Conservation (phyloP, 2,329 filamentous ascomycete genomes). For the Fusarium sp. region DNA sequence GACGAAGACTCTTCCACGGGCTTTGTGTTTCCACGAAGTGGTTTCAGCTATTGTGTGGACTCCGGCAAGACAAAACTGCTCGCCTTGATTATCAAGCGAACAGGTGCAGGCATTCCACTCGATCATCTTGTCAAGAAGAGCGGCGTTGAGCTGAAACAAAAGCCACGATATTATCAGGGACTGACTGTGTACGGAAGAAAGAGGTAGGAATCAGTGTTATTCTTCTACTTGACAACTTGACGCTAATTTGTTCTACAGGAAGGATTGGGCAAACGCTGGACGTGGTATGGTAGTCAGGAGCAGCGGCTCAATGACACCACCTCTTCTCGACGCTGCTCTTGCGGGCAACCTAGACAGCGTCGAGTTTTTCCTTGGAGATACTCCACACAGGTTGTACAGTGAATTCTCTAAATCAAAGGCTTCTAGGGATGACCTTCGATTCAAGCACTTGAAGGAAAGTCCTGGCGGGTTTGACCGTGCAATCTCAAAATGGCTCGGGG, state of each 20-base stretch:
- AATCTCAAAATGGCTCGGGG: constrained; percentile 71
- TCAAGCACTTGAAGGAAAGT: constrained; percentile 70
- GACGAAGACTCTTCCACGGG: constrained; percentile 49
- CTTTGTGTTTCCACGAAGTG: constrained; percentile 54
- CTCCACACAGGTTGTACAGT: constrained; percentile 73
- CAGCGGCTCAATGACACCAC: constrained; percentile 62
- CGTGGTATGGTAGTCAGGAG: constrained; percentile 57
- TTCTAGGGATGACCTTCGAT: constrained; percentile 69
- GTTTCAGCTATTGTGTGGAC: constrained; percentile 59
- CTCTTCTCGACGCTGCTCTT: constrained; percentile 69
- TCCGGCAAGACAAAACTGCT: constrained; percentile 67
- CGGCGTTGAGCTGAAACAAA: constrained; percentile 71
- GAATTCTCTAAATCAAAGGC: constrained; percentile 72
- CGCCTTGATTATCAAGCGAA: constrained; percentile 71
- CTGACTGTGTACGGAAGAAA: constrained; percentile 81
- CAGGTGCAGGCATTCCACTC: constrained; percentile 76
- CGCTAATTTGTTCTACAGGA: constrained; percentile 48
- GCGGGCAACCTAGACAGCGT: constrained; percentile 72
- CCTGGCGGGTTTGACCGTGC: constrained; percentile 72
- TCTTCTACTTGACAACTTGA: background rate
- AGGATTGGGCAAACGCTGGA: constrained; percentile 78
- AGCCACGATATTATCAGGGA: constrained; percentile 80
- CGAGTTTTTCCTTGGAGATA: constrained; percentile 82
- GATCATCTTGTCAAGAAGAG: constrained; percentile 73
- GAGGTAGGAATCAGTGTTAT: constrained; percentile 50